These are phyloP conservation scores for Serpula lacrymans DNA, from an alignment of 768 basidiomycete species.

Conservation along the genomic window DNA sequence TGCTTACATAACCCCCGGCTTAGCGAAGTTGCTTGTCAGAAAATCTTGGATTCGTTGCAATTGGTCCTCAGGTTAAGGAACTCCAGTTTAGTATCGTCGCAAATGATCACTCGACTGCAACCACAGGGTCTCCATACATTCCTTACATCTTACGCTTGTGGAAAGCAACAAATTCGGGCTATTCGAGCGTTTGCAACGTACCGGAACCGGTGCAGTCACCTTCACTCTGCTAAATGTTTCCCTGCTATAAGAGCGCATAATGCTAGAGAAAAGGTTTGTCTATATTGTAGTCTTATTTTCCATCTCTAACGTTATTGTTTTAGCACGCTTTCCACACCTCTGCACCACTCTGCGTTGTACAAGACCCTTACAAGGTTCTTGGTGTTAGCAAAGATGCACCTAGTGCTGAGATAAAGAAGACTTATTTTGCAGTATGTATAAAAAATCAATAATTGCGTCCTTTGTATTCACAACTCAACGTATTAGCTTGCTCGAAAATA, in stretches of 20 bases:
- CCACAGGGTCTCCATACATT: conserved; percentile 48
- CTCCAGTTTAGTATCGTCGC: too few species aligned
- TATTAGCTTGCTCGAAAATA: conserved; percentile 92
- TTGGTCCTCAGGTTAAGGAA: too few species aligned
- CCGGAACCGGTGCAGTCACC: conserved; percentile 35
- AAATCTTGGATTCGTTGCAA: too few species aligned
- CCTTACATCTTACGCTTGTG: conserved; percentile 56
- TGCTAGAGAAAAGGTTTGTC: conserved; percentile 38
- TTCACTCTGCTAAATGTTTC: conserved; percentile 13
- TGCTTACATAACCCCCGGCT: too few species aligned
- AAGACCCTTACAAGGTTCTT: conserved; percentile 89
- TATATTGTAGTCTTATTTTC: conserved; percentile 6
- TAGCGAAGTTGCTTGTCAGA: too few species aligned
- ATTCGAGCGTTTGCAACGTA: conserved; percentile 39
- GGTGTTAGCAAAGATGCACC: conserved; percentile 84
- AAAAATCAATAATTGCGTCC: conserved; percentile 12
- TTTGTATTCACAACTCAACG: conserved; percentile 7
- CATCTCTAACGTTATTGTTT: conserved; percentile 16
- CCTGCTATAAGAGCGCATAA: conserved; percentile 15
- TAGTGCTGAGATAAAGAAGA: conserved; percentile 91
- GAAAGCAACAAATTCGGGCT: conserved; percentile 31
- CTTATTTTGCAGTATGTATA: conserved; percentile 82
- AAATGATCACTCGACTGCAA: conserved; percentile 52
- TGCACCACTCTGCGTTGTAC: conserved; percentile 44
- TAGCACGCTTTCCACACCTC: conserved; percentile 81